Percentiles rank a stretch among this genome's conserved stretches.
phyloP scores from a whole-genome alignment of 164 flowering plant species.

The Nelumbo lutea region DNA sequence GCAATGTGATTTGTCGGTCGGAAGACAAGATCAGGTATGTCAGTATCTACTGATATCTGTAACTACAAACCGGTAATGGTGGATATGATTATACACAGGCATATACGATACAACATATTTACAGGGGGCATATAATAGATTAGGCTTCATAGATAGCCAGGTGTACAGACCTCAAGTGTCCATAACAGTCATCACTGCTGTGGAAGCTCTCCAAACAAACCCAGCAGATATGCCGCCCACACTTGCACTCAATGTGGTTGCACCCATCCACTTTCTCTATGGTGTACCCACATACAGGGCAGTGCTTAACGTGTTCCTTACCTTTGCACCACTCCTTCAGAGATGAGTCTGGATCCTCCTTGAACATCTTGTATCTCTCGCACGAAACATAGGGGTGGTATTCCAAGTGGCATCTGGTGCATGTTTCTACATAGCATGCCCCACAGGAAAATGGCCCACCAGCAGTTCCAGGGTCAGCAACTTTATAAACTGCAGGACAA shows the following conservation, averaged over 20 bases:
- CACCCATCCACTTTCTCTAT: slow-evolving; percentile 96
- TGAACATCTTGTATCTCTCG: slow-evolving; percentile 61
- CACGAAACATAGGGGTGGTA: slow-evolving; percentile 72
- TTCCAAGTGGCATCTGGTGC: slow-evolving; percentile 81
- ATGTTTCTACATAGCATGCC: slow-evolving; percentile 75
- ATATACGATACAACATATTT: neutral
- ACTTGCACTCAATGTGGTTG: slow-evolving; percentile 80
- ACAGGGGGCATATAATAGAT: neutral
- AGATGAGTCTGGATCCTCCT: slow-evolving; percentile 81
- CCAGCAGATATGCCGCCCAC: slow-evolving; percentile 93
- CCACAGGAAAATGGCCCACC: slow-evolving; percentile 67
- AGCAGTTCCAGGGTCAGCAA: slow-evolving; percentile 27
- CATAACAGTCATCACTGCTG: slow-evolving; percentile 65
- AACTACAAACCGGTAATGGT: neutral
- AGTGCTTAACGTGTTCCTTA: slow-evolving; percentile 71
- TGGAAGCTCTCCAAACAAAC: slow-evolving; percentile 55
- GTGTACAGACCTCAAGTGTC: slow-evolving; percentile 64
- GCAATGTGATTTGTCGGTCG: no score
- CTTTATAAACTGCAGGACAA: slow-evolving; percentile 77
- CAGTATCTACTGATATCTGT: neutral
- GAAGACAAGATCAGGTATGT: neutral
- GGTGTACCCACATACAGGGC: slow-evolving; percentile 59
- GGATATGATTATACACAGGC: neutral
- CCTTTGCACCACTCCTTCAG: slow-evolving; percentile 74
- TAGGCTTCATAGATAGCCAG: slow-evolving; percentile 27